Percentiles rank a stretch among this genome's conserved stretches.
Evolutionary conservation across 2,329 filamentous ascomycete genomes (phyloP).

Genomic region (Chlorencoelia australis): DNA sequence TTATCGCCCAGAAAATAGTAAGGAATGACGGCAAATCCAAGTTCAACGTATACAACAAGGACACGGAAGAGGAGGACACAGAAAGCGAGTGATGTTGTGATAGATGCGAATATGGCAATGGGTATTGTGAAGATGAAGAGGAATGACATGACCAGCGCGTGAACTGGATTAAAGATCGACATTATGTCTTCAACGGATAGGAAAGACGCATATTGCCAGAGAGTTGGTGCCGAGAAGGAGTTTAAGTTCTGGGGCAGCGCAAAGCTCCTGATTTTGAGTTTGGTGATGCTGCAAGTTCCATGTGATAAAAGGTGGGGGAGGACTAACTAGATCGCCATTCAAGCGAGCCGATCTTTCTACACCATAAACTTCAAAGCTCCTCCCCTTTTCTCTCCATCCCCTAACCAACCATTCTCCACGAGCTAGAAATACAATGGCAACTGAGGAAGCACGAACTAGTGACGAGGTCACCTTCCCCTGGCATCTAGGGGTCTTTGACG

Average conservation of each 20-base stretch:
- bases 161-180: slow-evolving; percentile 44
- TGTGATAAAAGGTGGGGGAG: too few relatives aligned
- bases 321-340: too few relatives aligned
- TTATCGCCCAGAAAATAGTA: slow-evolving; percentile 37
- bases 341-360: too few relatives aligned
- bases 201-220: too few relatives aligned
- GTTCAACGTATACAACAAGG: slow-evolving; percentile 52
- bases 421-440: too few relatives aligned
- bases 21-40: slow-evolving; percentile 46
- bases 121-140: slow-evolving; percentile 53
- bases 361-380: too few relatives aligned
- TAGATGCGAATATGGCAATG: slow-evolving; percentile 49
- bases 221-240: slow-evolving; percentile 6
- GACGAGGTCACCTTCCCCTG: slow-evolving; percentile 53
- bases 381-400: too few relatives aligned
- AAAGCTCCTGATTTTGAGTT: slow-evolving; percentile 3
- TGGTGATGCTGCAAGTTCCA: slow-evolving; percentile 14
- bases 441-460: too few relatives aligned
- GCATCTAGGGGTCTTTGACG: slow-evolving; percentile 63
- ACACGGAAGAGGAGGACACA: slow-evolving; percentile 51
- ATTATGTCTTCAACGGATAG: too few relatives aligned
- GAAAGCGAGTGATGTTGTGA: slow-evolving; percentile 54
- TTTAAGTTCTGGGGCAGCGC: slow-evolving; percentile 2
- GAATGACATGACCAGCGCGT: slow-evolving; percentile 50
- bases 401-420: too few relatives aligned